Percentiles rank a stretch among this genome's conserved stretches.
Evolutionary conservation across 768 basidiomycete species (phyloP).

Genomic region (Naganishia antarctica): DNA sequence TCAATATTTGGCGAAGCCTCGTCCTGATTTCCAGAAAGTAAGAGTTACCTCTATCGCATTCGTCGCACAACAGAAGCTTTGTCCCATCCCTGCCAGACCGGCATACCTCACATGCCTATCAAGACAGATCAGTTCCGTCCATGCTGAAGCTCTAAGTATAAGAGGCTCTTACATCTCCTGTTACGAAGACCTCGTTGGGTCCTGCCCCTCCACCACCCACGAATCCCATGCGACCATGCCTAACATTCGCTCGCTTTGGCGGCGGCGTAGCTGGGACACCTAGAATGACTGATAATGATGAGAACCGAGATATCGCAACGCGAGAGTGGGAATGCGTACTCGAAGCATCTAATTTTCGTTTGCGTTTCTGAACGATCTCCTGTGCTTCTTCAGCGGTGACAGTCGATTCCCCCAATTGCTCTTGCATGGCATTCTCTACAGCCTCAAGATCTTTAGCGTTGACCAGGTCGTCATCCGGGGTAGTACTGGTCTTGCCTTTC

Average conservation of each 20-base stretch:
- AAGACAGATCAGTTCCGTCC: neutral
- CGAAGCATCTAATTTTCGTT: constrained; percentile 1
- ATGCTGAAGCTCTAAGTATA: neutral
- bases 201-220: constrained; percentile 16
- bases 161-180: constrained; percentile 38
- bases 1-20: too few species aligned
- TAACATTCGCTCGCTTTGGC: neutral
- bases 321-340: neutral
- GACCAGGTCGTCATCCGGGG: neutral
- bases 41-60: constrained; percentile 76
- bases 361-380: neutral
- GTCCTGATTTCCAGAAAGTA: too few species aligned
- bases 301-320: neutral
- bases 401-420: neutral
- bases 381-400: neutral
- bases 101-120: constrained; percentile 80
- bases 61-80: constrained; percentile 87
- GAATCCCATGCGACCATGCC: constrained; percentile 10
- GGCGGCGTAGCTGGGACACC: constrained; percentile 22
- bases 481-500: neutral
- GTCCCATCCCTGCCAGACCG: constrained; percentile 79
- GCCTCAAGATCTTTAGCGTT: constrained; percentile 3
- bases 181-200: constrained; percentile 15
- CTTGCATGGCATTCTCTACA: constrained; percentile 7
- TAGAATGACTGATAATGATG: neutral